Base-by-base conservation (phyloP, 2,329 filamentous ascomycete species). In the Stachybotrys chartarum region DNA sequence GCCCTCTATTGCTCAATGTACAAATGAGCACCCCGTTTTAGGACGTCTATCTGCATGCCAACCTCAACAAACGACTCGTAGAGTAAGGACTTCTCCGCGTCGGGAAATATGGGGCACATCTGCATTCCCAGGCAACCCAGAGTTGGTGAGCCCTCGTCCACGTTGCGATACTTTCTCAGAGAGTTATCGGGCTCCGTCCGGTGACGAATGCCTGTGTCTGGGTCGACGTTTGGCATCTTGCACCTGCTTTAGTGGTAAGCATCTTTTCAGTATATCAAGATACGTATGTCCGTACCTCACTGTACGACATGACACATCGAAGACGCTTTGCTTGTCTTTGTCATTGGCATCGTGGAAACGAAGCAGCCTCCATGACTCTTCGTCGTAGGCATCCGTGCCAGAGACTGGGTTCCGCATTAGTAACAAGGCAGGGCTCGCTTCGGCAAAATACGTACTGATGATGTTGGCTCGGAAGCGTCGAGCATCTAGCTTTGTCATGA, bases 381-480 rank as follows among this genome's bases (percentile, higher is more conserved):
- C 88, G 17, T 83, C 80, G 63, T 87, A 90, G 5, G 84, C 75
- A 1, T 79, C 73, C 0, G 79, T 76, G 4, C 86, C 86, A 5
- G 83, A 81, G 52, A 89, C 80, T 83, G 39, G 7, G 54, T 24
- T 24, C 24, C 24, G 24, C 24, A 35, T 50, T 42, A 54, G 46
- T 52, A 30, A n/a, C 54, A 55, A 8, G 31, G 46, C 8, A 24
- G 24, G 24, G 24, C 24, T 24, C 4, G 18, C 44, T 12, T 42
- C 35, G 12, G 30, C 17, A 30, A 18, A 18, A 14, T 2, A 60
- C 73, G 68, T 69, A 85, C 82, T 71, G 60, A 90, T 84, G 39
- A 92, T 83, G 63, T 92, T 91, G 44, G 87, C 81, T 30, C 88
- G 80, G 70, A 90, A 91, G 12, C 86, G 79, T 16, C 80, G 72